Evolutionary conservation across 2,329 filamentous ascomycete genomes (phyloP), one percentile per base, ranked within the genome.

Genomic region (Clonostachys sp.): DNA sequence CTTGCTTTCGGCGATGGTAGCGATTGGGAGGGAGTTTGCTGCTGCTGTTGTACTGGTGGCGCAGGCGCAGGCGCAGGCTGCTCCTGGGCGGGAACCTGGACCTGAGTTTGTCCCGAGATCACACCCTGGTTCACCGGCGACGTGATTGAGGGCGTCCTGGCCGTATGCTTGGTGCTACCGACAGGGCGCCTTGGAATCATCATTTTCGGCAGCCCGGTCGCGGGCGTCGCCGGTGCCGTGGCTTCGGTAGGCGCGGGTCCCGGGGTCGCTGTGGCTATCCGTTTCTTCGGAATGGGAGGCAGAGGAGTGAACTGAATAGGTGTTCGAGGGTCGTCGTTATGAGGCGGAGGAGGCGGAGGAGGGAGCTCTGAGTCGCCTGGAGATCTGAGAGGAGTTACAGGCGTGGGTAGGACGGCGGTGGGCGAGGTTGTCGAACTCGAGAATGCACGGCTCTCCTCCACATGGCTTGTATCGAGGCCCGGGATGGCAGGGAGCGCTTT

Each of bases 401-500:
- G 9, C 3, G 24, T 9, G 24, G 24, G 24, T 30, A 30, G 24
- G 24, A 10, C 24, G 24, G 24, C 24, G 24, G 45, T 16, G 6
- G 30, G 34, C 33, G 42, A 20, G 20, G 44, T 43, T 18, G 44
- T 33, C 44, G 17, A 24, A n/a, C 42, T 41, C 38, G 42, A 9
- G 42, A 43, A 12, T 14, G 14, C 41, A n/a, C 33, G 12, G 24
- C 24, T 30, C 24, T 30, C 24, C 24, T 30, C 41, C 34, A 10
- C 41, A 39, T 42, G 24, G 24, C 9, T 10, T 10, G 47, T 41
- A 7, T 45, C 42, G 30, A 36, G 16, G 35, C 13, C 53, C 46
- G 78, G 75, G 57, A 75, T 73, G 47, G 70, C 66, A 34, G 78
- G 78, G 53, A 82, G 65, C 34, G 76, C 77, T 64, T 82, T 82